phyloP scores from a whole-genome alignment of 208 protist genomes.

The Trypanosoma lewisi region DNA sequence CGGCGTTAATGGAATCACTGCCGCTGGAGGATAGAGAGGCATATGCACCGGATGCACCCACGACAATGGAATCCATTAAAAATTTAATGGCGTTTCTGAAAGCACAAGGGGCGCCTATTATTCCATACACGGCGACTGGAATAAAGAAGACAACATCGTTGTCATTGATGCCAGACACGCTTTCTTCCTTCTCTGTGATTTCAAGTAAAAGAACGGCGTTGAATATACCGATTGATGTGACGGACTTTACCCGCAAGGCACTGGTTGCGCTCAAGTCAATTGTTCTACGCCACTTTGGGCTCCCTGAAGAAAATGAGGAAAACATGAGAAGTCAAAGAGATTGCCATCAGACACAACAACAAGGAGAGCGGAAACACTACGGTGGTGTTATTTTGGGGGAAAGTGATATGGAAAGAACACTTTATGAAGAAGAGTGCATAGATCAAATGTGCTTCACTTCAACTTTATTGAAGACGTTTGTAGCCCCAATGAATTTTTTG shows the following conservation, averaged over 20 bases:
- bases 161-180: background rate
- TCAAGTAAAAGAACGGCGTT: constrained; percentile 2
- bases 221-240: constrained; percentile 66
- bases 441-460: constrained; percentile 24
- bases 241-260: constrained; percentile 64
- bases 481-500: constrained; percentile 49
- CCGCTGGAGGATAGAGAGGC: constrained; percentile 35
- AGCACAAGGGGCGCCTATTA: constrained; percentile 28
- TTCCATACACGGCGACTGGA: constrained; percentile 58
- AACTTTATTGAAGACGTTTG: constrained; percentile 51
- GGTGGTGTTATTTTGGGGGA: background rate
- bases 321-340: background rate
- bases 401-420: background rate
- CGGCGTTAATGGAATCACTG: constrained; percentile 38
- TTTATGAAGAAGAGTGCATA: constrained; percentile 33
- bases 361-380: background rate
- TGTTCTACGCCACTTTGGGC: constrained; percentile 38
- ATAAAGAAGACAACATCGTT: too few species aligned
- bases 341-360: background rate
- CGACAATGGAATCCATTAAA: constrained; percentile 32
- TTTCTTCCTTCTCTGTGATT: background rate
- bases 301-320: constrained; percentile 3
- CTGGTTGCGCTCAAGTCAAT: constrained; percentile 48
- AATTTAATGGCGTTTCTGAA: constrained; percentile 38
- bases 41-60: constrained; percentile 56